Evolutionary conservation across 2,329 filamentous ascomycete genomes (phyloP).

Genomic region (Pestalotiopsis sp.): DNA sequence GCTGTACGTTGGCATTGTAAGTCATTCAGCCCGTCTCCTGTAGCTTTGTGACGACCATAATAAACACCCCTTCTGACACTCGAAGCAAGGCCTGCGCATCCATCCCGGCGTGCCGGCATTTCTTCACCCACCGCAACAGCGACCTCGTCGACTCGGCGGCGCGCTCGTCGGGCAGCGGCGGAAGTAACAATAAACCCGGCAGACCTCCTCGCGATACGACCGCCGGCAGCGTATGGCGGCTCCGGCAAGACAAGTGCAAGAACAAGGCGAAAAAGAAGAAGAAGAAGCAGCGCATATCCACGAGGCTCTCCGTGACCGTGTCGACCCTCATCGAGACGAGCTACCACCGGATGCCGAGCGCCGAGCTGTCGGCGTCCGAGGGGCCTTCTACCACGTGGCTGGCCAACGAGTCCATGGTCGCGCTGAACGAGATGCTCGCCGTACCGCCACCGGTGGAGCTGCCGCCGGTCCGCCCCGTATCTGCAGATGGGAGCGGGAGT

Average conservation of each 20-base stretch:
- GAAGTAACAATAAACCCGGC: neutral
- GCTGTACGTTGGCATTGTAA: constrained; percentile 41
- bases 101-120: constrained; percentile 40
- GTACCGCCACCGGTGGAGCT: neutral
- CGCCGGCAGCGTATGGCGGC: too few relatives aligned
- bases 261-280: too few relatives aligned
- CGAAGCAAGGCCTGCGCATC: constrained; percentile 37
- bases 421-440: neutral
- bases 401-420: neutral
- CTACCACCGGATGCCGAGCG: neutral
- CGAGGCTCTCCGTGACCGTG: neutral
- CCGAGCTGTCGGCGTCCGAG: neutral
- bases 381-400: neutral
- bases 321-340: neutral
- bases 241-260: too few relatives aligned
- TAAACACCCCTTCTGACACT: neutral
- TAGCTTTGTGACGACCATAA: neutral
- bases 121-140: constrained; percentile 26
- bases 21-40: constrained; percentile 8
- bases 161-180: neutral
- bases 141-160: neutral
- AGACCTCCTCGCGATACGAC: neutral
- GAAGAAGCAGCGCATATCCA: neutral
- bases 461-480: neutral
- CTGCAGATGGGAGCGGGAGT: neutral